Conservation (phyloP, 164 flowering plant genomes). For the Litsea cubeba region DNA sequence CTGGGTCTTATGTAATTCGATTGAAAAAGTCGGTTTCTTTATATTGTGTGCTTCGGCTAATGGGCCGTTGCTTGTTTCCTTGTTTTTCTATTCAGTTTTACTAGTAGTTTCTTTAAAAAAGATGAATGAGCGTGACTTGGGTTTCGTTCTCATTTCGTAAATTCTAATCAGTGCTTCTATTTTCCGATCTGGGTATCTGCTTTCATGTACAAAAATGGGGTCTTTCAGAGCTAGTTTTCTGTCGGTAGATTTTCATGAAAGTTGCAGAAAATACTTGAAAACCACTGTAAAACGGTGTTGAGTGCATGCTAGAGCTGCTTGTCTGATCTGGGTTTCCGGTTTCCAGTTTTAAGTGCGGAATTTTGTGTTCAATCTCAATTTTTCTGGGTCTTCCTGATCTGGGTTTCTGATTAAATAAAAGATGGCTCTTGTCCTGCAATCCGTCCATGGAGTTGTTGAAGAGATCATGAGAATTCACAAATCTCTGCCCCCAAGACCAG, state of each 20-base stretch:
- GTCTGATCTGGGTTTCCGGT: conserved; percentile 14
- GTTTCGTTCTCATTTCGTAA: neutral
- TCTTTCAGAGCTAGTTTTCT: neutral
- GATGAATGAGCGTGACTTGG: neutral
- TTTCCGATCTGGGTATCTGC: conserved; percentile 4
- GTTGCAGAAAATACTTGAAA: neutral
- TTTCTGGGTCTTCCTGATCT: neutral
- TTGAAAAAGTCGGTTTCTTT: conserved; percentile 5
- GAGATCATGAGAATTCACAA: conserved; percentile 68
- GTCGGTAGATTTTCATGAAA: too few relatives aligned
- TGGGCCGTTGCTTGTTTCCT: neutral
- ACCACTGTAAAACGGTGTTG: neutral
- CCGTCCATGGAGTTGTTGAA: conserved; percentile 39
- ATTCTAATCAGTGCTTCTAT: neutral
- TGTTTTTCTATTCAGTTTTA: neutral
- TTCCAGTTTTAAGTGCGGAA: conserved; percentile 7
- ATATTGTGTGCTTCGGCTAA: neutral
- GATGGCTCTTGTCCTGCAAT: conserved; percentile 22
- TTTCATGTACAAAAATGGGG: neutral
- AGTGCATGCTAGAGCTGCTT: neutral
- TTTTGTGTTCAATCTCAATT: neutral
- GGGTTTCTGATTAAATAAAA: neutral
- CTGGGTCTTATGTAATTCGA: neutral
- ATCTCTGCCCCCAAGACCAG: conserved; percentile 63
- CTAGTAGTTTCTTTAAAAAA: neutral